Evolutionary conservation across 305 asterid genomes (phyloP).

Genomic region (Plantago lanceolata): DNA sequence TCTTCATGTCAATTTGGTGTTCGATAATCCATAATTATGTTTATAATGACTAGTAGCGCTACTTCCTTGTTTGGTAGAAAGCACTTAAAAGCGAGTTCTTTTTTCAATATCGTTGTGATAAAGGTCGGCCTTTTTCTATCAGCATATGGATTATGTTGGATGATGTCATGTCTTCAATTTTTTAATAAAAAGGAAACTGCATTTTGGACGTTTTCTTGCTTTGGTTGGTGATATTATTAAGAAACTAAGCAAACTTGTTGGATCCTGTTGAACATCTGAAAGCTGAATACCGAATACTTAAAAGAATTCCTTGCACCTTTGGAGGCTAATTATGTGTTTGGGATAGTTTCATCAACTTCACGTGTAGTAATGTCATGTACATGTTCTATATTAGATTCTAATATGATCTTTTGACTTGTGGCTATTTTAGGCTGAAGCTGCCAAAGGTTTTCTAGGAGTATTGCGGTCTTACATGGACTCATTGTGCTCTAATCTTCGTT

Average conservation of each 20-base stretch:
- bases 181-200: not conserved
- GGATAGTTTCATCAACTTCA: too few species aligned
- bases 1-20: conserved; percentile 2
- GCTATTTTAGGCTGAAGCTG: conserved; percentile 76
- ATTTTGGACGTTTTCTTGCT: not conserved
- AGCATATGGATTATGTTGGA: not conserved
- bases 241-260: conserved; percentile 1
- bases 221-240: not conserved
- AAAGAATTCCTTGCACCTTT: too few species aligned
- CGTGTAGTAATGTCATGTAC: not conserved
- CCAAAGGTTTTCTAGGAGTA: conserved; percentile 67
- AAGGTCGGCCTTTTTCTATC: not conserved
- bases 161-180: not conserved
- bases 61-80: not conserved
- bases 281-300: too few species aligned
- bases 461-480: conserved; percentile 77
- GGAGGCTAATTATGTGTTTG: too few species aligned
- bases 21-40: not conserved
- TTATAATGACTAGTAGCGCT: not conserved
- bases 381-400: conserved; percentile 1
- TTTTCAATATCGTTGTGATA: not conserved
- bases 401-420: conserved; percentile 14
- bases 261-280: too few species aligned
- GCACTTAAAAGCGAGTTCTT: not conserved
- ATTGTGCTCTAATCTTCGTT: conserved; percentile 77